phyloP scores from a whole-genome alignment of 257 asterid species.

The Orobanche coerulescens region DNA sequence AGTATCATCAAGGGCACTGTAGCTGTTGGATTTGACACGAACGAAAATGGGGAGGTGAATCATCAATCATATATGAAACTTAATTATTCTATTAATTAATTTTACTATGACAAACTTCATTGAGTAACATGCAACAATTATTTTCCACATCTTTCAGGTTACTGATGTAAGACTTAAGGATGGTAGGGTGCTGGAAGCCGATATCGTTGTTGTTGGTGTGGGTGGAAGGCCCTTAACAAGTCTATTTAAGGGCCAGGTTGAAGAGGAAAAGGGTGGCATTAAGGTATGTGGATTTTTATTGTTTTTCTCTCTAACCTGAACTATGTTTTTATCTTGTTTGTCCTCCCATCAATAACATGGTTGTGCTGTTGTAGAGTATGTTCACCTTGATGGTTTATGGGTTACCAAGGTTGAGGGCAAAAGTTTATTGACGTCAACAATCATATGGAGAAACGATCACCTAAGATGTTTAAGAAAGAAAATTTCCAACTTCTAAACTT shows the following conservation, averaged over 20 bases:
- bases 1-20: slow-evolving; percentile 88
- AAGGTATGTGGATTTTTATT: slow-evolving; percentile 47
- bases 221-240: slow-evolving; percentile 74
- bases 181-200: slow-evolving; percentile 87
- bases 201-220: slow-evolving; percentile 90
- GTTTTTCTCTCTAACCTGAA: background rate
- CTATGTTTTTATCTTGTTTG: background rate
- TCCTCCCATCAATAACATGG: background rate
- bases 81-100: background rate
- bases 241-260: slow-evolving; percentile 82
- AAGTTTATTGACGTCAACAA: background rate
- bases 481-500: too few relatives aligned
- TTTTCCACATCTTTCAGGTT: slow-evolving; percentile 43
- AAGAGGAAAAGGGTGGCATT: slow-evolving; percentile 87
- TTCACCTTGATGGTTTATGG: background rate
- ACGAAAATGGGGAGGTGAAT: slow-evolving; percentile 66
- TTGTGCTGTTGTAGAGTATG: background rate
- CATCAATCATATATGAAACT: background rate
- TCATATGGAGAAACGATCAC: background rate
- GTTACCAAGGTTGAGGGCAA: background rate
- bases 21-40: slow-evolving; percentile 77
- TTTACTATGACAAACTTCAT: slow-evolving; percentile 1
- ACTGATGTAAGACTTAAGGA: slow-evolving; percentile 81
- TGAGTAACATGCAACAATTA: slow-evolving; percentile 6
- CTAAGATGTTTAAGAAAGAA: background rate